Evolutionary conservation across 1,284 basidiomycete genomes (phyloP), one percentile per base, ranked within the genome.

Genomic region (Cystobasidiaceae sp.): DNA sequence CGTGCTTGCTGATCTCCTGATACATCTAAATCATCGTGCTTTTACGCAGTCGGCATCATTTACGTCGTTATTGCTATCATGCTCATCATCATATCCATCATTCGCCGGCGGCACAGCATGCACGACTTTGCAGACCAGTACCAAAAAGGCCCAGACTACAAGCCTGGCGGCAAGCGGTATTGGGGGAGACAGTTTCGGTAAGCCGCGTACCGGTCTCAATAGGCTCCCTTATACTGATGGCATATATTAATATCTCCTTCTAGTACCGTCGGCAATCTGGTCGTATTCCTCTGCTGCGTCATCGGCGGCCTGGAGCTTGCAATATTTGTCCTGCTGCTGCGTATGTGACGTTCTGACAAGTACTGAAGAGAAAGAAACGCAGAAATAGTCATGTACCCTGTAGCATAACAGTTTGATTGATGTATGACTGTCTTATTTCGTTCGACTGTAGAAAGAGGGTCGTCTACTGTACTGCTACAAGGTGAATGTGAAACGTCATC

Each of bases 71-170:
- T 90, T 1, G 84, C 85, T 0, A 79, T 73, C 1, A 71, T 85
- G n/a, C 78, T 90, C 32, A 83, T 84, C 71, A 73, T 84, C 19
- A 72, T 87, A 6, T 80, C 86, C 0, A 85, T 82, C 71, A 68
- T 85, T 27, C 83, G 88, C 13, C 79, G 83, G 13, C 81, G 83
- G 19, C 83, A 86, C 67, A 85, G 85, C 15, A 79, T 78, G 32
- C 86, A 88, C 71, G 86, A 89, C 74, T 88, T 90, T 73, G 84
- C 87, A 1, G 88, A 89, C 73, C 75, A 76, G 32, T 73, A 77
- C 57, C 52, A 51, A 30, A 7, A 34, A 15, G 27, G 28, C 15
- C 49, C 60, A 17, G 37, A 43, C 17, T 28, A 55, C 23, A 30
- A 34, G 15, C 60, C 51, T 33, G 55, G 54, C n/a, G 52, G 60